A percentile compares a stretch with the other conserved stretches of the same genome.
These are phyloP conservation scores for Pistacia atlantica DNA, from an alignment of 345 rosid genomes.

Conservation along the genomic window DNA sequence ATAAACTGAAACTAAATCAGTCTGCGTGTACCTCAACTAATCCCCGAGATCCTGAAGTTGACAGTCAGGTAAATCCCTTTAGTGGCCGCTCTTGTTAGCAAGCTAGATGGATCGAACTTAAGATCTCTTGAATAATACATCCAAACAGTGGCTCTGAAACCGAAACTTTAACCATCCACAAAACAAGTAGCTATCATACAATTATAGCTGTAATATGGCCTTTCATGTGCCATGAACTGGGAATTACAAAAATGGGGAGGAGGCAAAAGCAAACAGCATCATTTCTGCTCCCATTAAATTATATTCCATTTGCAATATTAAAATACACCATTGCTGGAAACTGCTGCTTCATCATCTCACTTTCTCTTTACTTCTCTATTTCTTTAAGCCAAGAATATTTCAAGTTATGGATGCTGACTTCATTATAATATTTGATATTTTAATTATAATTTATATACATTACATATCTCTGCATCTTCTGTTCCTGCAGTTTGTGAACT, in stretches of 20 bases:
- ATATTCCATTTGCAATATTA: background rate
- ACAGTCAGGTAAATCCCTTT: too few relatives aligned
- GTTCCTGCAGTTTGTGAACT: conserved; percentile 7
- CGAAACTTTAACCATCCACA: too few relatives aligned
- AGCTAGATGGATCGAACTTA: too few relatives aligned
- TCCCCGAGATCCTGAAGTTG: too few relatives aligned
- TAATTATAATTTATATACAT: background rate
- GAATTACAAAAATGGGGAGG: background rate
- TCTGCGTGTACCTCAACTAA: too few relatives aligned
- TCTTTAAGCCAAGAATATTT: background rate
- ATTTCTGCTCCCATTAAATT: background rate
- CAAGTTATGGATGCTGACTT: background rate
- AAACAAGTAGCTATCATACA: too few relatives aligned
- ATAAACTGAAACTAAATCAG: too few relatives aligned
- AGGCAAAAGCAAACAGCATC: background rate
- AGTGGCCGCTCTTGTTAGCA: too few relatives aligned
- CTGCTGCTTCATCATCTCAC: background rate
- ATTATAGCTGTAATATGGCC: too few relatives aligned
- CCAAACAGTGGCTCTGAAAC: too few relatives aligned
- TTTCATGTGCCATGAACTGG: too few relatives aligned
- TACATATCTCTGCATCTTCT: background rate
- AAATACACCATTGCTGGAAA: background rate
- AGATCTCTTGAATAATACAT: too few relatives aligned
- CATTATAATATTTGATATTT: background rate
- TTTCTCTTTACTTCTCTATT: background rate